Evolutionary conservation across 1,284 basidiomycete genomes (phyloP).

Genomic region (Pascua guehoae): DNA sequence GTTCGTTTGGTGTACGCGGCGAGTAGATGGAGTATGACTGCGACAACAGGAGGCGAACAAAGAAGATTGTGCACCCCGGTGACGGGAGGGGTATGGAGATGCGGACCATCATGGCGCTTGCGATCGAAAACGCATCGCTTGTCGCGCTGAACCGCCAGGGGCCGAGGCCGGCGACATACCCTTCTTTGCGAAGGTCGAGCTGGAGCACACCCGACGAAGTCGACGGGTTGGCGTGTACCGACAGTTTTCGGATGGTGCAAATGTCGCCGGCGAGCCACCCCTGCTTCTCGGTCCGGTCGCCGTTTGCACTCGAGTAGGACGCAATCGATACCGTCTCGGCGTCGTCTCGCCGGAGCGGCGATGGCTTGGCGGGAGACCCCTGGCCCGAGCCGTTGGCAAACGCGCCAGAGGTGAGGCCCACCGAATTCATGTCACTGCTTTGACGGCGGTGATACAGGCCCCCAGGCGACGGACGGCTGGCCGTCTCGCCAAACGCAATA

Average conservation of each 20-base stretch:
- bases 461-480: background rate
- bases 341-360: conserved; percentile 10
- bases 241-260: conserved; percentile 27
- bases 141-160: conserved; percentile 39
- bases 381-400: background rate
- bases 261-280: conserved; percentile 46
- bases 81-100: conserved; percentile 35
- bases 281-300: conserved; percentile 21
- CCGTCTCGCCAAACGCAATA: conserved; percentile 12
- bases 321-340: conserved; percentile 7
- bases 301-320: conserved; percentile 4
- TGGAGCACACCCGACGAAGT: conserved; percentile 27
- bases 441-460: conserved; percentile 17
- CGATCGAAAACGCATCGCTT: conserved; percentile 44
- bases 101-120: conserved; percentile 35
- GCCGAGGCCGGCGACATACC: conserved; percentile 42
- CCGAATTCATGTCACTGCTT: conserved; percentile 6
- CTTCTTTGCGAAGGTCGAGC: conserved; percentile 41
- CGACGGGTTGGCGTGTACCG: conserved; percentile 43
- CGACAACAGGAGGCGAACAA: conserved; percentile 38
- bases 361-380: background rate
- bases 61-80: conserved; percentile 41
- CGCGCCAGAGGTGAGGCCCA: background rate
- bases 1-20: conserved; percentile 39
- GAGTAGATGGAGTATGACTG: conserved; percentile 40